Percentiles rank a stretch among this genome's conserved stretches.
Conservation (phyloP, 2,329 filamentous ascomycete genomes). For the Ceratocystis cacaofunesta region DNA sequence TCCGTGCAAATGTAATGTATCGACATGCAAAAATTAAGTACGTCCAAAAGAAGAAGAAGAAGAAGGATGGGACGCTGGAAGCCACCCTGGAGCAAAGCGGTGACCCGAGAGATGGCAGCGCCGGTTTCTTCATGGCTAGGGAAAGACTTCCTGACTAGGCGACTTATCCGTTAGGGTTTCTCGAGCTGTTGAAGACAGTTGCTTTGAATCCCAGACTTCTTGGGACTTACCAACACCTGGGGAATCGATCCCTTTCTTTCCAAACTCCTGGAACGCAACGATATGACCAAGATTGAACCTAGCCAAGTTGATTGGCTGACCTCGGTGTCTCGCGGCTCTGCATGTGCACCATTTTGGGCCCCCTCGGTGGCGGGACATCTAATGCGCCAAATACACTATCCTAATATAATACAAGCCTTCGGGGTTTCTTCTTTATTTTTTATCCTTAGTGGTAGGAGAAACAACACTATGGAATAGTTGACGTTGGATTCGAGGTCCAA, state of each 20-base stretch:
- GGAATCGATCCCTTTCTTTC: constrained; percentile 90
- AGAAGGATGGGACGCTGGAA: constrained; percentile 28
- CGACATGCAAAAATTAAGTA: no score
- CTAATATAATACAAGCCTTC: neutral
- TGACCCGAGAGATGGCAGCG: neutral
- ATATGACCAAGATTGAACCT: constrained; percentile 65
- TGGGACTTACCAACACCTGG: constrained; percentile 92
- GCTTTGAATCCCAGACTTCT: constrained; percentile 55
- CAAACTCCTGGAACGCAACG: constrained; percentile 87
- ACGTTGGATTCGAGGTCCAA: neutral
- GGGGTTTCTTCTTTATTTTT: neutral
- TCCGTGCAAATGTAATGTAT: no score
- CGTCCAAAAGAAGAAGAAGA: constrained; percentile 39
- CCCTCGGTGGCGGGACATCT: no score
- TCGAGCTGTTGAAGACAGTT: constrained; percentile 55
- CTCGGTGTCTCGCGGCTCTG: neutral
- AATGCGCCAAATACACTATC: neutral
- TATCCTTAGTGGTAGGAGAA: neutral
- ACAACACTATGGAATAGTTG: neutral
- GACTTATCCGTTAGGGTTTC: constrained; percentile 40
- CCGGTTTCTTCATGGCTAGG: neutral
- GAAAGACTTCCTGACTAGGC: neutral
- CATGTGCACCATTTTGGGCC: neutral
- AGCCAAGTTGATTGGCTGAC: constrained; percentile 27
- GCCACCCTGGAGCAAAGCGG: constrained; percentile 24